phyloP scores from a whole-genome alignment of 2,329 filamentous ascomycete genomes.

The Claviceps digitariae region DNA sequence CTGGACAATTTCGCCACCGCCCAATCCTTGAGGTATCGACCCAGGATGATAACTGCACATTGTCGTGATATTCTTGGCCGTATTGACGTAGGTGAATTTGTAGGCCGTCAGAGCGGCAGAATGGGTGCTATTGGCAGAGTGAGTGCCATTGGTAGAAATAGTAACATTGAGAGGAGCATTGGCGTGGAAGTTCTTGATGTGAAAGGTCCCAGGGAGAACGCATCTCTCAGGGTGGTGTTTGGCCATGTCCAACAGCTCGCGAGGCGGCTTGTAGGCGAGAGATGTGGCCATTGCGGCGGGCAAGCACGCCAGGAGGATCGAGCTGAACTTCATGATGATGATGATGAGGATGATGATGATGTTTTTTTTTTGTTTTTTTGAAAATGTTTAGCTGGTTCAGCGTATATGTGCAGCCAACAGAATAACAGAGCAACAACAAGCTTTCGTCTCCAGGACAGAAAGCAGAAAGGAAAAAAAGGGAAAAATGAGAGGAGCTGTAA shows the following conservation, averaged over 20 bases:
- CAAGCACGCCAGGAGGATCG: constrained; percentile 5
- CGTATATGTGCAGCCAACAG: no score
- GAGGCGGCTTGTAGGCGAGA: constrained; percentile 15
- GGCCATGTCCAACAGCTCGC: constrained; percentile 13
- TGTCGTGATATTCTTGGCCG: constrained; percentile 25
- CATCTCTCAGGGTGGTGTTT: constrained; percentile 16
- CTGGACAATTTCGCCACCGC: constrained; percentile 13
- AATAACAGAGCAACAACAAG: no score
- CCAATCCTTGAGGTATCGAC: constrained; percentile 21
- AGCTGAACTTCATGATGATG: constrained; percentile 7
- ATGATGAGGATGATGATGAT: no score
- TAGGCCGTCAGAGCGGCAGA: constrained; percentile 18
- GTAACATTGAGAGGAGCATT: constrained; percentile 20
- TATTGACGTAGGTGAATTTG: constrained; percentile 28
- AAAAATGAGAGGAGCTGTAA: neutral
- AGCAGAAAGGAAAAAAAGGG: neutral
- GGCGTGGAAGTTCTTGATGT: constrained; percentile 24
- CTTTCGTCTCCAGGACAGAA: constrained; percentile 1
- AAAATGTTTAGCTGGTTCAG: no score
- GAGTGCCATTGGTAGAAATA: constrained; percentile 21
- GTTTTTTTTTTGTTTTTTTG: neutral
- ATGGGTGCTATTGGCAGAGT: constrained; percentile 19
- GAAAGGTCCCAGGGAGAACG: constrained; percentile 24
- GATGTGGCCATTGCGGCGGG: constrained; percentile 11
- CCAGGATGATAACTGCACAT: constrained; percentile 29